Conservation (phyloP, 805 yeast species). For the Groenewaldozyma tartarivorans region DNA sequence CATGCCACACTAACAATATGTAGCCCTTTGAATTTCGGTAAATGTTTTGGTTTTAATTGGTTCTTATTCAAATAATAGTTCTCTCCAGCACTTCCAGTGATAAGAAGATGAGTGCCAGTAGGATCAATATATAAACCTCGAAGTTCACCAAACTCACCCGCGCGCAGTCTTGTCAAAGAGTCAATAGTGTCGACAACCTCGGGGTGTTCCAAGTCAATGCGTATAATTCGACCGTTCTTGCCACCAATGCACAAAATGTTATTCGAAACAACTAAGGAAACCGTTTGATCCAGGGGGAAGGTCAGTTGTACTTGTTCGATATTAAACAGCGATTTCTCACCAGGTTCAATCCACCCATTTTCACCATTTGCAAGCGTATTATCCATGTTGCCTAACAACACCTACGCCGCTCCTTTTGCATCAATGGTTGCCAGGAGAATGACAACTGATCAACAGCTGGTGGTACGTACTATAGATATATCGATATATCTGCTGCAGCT, state of each 20-base stretch:
- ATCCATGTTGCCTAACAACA: too few relatives aligned
- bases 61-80: constrained; percentile 39
- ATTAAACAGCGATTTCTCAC: constrained; percentile 16
- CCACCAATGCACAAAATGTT: constrained; percentile 50
- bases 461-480: too few relatives aligned
- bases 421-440: too few relatives aligned
- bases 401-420: too few relatives aligned
- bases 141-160: constrained; percentile 16
- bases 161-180: constrained; percentile 22
- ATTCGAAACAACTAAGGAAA: constrained; percentile 42
- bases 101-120: constrained; percentile 42
- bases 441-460: too few relatives aligned
- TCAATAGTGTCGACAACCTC: constrained; percentile 40
- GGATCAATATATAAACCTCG: constrained; percentile 38
- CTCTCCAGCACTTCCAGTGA: constrained; percentile 38
- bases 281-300: constrained; percentile 38
- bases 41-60: constrained; percentile 32
- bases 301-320: constrained; percentile 42
- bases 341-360: background rate
- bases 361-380: constrained; percentile 4
- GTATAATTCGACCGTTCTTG: constrained; percentile 41
- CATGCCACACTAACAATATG: constrained; percentile 35
- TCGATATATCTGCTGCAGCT: too few relatives aligned
- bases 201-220: constrained; percentile 61
- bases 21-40: constrained; percentile 40